Percentiles rank a stretch among this genome's conserved stretches.
Conservation (phyloP, 768 basidiomycete genomes). For the Lactarius pseudohatsudake region DNA sequence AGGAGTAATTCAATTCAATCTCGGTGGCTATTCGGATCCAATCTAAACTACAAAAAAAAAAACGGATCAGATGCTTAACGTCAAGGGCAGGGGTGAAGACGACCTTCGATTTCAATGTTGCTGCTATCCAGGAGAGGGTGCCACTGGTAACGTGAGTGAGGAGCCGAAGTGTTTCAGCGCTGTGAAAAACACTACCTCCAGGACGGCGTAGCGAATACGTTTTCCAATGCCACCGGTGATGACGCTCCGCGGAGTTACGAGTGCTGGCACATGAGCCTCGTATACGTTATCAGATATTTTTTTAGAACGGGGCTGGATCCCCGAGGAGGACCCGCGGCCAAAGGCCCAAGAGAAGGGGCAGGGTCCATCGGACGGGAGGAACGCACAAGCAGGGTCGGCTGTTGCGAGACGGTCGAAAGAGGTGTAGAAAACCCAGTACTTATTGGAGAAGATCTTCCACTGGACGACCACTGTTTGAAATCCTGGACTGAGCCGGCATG, state of each 20-base stretch:
- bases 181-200: constrained; percentile 65
- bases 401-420: constrained; percentile 37
- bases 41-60: constrained; percentile 44
- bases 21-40: constrained; percentile 91
- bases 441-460: constrained; percentile 47
- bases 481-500: constrained; percentile 76
- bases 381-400: constrained; percentile 51
- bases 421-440: constrained; percentile 28
- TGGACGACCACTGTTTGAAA: constrained; percentile 75
- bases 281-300: constrained; percentile 64
- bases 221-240: constrained; percentile 62
- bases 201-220: constrained; percentile 80
- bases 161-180: constrained; percentile 14
- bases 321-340: constrained; percentile 26
- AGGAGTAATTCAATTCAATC: constrained; percentile 85
- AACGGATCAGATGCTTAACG: constrained; percentile 17
- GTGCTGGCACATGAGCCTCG: constrained; percentile 69
- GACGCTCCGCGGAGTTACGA: constrained; percentile 74
- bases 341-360: constrained; percentile 39
- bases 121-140: constrained; percentile 85
- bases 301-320: constrained; percentile 38
- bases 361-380: constrained; percentile 68
- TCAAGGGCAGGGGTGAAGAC: not conserved
- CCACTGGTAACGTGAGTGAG: constrained; percentile 55
- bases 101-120: constrained; percentile 82